Conservation (phyloP, 2,329 filamentous ascomycete genomes). For the Metarhizium rileyi region DNA sequence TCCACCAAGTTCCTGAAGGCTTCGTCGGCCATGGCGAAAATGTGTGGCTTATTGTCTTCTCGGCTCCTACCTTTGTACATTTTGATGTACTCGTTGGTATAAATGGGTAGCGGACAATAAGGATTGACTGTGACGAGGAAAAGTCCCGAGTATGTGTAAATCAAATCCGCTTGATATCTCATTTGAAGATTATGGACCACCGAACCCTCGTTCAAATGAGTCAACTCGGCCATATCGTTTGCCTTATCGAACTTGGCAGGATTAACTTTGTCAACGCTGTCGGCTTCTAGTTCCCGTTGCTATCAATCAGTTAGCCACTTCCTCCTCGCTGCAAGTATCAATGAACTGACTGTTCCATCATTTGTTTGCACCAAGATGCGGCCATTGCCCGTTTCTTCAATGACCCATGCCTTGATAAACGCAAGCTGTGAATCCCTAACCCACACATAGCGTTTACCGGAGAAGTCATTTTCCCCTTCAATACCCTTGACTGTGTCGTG, state of each 20-base stretch:
- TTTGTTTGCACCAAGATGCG: slow-evolving; percentile 83
- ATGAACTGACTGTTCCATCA: slow-evolving; percentile 64
- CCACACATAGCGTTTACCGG: slow-evolving; percentile 97
- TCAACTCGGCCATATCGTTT: slow-evolving; percentile 97
- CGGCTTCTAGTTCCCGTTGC: slow-evolving; percentile 78
- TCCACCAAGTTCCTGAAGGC: slow-evolving; percentile 94
- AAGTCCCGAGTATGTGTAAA: slow-evolving; percentile 95
- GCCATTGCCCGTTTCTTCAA: slow-evolving; percentile 65
- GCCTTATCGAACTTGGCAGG: slow-evolving; percentile 99
- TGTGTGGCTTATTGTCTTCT: slow-evolving; percentile 94
- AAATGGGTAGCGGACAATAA: slow-evolving; percentile 89
- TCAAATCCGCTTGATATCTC: slow-evolving; percentile 90
- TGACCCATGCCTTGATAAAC: slow-evolving; percentile 86
- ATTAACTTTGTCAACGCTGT: slow-evolving; percentile 96
- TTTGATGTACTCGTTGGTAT: slow-evolving; percentile 92
- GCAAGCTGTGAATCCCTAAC: slow-evolving; percentile 77
- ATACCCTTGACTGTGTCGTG: slow-evolving; percentile 58
- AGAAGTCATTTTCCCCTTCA: slow-evolving; percentile 98
- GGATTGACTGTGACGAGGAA: slow-evolving; percentile 97
- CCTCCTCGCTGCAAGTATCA: background rate
- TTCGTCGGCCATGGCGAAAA: slow-evolving; percentile 94
- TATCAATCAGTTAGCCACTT: slow-evolving; percentile 25
- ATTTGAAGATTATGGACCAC: slow-evolving; percentile 95
- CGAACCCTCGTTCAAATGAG: slow-evolving; percentile 93
- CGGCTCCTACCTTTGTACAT: slow-evolving; percentile 90